These are phyloP conservation scores for Galerina marginata DNA, from an alignment of 768 basidiomycete genomes.

Conservation along the genomic window DNA sequence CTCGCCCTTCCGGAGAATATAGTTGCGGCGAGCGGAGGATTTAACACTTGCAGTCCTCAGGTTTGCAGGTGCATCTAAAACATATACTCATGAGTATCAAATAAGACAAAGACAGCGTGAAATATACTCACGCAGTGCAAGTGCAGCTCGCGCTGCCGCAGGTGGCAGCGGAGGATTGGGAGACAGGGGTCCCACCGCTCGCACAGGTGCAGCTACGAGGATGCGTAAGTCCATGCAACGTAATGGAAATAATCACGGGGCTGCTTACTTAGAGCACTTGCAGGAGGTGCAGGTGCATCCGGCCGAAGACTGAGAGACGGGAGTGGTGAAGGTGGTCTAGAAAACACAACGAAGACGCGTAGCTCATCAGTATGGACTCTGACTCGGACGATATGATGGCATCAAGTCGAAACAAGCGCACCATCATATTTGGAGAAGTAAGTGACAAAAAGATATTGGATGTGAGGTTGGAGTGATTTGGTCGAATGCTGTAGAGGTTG, in stretches of 20 bases:
- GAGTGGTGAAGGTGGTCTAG: constrained; percentile 6
- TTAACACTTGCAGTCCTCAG: constrained; percentile 19
- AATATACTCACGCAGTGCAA: constrained; percentile 13
- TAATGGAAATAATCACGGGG: neutral
- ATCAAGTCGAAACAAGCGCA: neutral
- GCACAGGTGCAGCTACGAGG: constrained; percentile 6
- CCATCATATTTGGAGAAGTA: constrained; percentile 6
- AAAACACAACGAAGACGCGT: neutral
- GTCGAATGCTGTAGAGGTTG: neutral
- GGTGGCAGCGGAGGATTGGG: constrained; percentile 8
- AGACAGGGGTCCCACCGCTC: constrained; percentile 8
- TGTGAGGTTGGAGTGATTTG: neutral
- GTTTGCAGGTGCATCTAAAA: constrained; percentile 17
- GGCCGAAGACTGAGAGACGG: constrained; percentile 7
- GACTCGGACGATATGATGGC: neutral
- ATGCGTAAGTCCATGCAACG: no score
- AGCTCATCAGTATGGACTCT: neutral
- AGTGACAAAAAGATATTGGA: neutral
- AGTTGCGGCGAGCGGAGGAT: neutral
- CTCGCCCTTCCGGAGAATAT: no score
- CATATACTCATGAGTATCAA: neutral
- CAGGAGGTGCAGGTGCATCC: constrained; percentile 12
- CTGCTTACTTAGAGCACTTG: constrained; percentile 15
- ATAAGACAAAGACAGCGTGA: fast-evolving
- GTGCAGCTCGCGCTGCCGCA: constrained; percentile 19